These are phyloP conservation scores for Voacanga thouarsii DNA, from an alignment of 257 asterid genomes.

Conservation along the genomic window DNA sequence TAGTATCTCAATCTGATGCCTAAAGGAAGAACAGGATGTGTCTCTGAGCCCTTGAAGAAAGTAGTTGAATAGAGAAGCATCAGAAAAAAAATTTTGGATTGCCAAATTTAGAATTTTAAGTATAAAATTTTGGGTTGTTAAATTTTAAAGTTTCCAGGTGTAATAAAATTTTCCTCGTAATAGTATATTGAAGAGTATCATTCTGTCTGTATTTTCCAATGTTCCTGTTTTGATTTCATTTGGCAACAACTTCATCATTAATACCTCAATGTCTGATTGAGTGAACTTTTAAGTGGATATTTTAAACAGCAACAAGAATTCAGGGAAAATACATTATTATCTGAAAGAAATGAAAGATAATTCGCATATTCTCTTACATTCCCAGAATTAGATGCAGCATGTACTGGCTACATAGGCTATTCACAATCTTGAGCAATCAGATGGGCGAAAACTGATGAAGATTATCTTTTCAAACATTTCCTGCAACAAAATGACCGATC, in stretches of 20 bases:
- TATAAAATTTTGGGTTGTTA: background rate
- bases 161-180: background rate
- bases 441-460: background rate
- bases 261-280: background rate
- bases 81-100: background rate
- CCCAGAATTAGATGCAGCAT: no score
- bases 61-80: background rate
- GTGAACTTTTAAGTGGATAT: background rate
- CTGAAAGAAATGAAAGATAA: background rate
- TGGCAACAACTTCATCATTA: background rate
- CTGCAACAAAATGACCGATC: background rate
- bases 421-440: background rate
- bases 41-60: background rate
- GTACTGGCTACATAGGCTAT: background rate
- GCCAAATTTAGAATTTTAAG: background rate
- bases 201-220: background rate
- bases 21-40: background rate
- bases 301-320: background rate
- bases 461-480: background rate
- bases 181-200: background rate
- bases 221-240: background rate
- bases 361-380: no score
- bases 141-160: background rate
- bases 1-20: conserved; percentile 58
- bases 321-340: background rate